Conservation (phyloP, 2,329 filamentous ascomycete genomes). For the Fusarium cicatricum region DNA sequence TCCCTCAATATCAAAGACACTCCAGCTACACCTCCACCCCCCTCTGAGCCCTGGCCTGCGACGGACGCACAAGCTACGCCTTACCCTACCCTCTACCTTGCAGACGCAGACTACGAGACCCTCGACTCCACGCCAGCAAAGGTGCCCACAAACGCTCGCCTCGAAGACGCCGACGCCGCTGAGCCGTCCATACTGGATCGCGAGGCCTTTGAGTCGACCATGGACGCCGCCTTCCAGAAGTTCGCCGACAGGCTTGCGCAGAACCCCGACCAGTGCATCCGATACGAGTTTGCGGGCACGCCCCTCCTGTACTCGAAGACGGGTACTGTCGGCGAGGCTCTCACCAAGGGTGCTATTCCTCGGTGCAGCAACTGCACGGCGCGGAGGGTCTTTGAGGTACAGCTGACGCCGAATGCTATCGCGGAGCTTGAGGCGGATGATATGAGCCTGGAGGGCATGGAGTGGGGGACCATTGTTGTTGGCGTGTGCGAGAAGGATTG, state of each 20-base stretch:
- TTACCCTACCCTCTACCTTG: constrained; percentile 80
- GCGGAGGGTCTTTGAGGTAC: constrained; percentile 85
- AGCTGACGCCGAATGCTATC: constrained; percentile 91
- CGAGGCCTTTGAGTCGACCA: constrained; percentile 75
- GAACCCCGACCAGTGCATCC: constrained; percentile 83
- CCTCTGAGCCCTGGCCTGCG: constrained; percentile 79
- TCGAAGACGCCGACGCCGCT: constrained; percentile 51
- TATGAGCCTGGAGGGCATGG: constrained; percentile 83
- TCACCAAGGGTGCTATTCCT: constrained; percentile 69
- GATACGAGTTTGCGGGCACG: constrained; percentile 78
- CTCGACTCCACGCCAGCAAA: constrained; percentile 68
- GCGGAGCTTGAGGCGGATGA: constrained; percentile 84
- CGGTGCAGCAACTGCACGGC: constrained; percentile 79
- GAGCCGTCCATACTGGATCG: constrained; percentile 66
- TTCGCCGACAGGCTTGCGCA: constrained; percentile 81
- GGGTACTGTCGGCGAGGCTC: constrained; percentile 75
- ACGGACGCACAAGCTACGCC: constrained; percentile 69
- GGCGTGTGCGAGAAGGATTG: constrained; percentile 87
- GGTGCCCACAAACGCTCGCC: constrained; percentile 58
- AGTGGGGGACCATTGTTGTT: constrained; percentile 94
- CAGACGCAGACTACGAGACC: constrained; percentile 92
- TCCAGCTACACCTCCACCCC: constrained; percentile 43
- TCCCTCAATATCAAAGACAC: constrained; percentile 76
- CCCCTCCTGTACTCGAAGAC: constrained; percentile 83
- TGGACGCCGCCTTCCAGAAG: constrained; percentile 80